Evolutionary conservation across 2,329 filamentous ascomycete genomes (phyloP), one percentile per base, ranked within the genome.

Genomic region (Fusarium protoensiforme): DNA sequence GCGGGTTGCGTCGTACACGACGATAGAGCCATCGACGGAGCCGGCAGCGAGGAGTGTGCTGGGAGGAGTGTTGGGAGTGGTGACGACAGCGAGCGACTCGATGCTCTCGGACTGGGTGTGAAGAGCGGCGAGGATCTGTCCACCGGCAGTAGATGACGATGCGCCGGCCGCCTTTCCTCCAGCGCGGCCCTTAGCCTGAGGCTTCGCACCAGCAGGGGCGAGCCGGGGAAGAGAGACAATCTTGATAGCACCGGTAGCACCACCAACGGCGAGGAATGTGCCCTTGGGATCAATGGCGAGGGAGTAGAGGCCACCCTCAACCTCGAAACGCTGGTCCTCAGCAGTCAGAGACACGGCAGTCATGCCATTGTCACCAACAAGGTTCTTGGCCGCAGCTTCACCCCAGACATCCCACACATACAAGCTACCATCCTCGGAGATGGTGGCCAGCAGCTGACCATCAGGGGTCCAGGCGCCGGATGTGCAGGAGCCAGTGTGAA

Each of bases 331-430:
- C 85, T 97, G 94, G 83, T 99, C 96, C 16, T 90, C 87, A 0
- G 88, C 89, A 2, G 93, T 98, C 53, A 98, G 87, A 1, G 91
- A 91, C 8, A 98, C 90, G 14, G 95, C 91, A 0, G 94, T 89
- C 83, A 87, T 85, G 48, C 88, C 87, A 75, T 89, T 89, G 74
- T 87, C 85, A 64, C 84, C 84, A 57, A 83, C 81, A 10, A 90
- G 79, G 35, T 84, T 84, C 75, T 84, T 84, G 48, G 85, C 92
- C 4, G 92, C 92, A 1, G 93, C 94, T 24, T 91, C 89, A 57
- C 94, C 94, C 84, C 95, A 98, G 16, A 95, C 92, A 79, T 98
- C 96, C 90, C 94, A 98, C 27, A 98, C 95, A 81, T 95, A 96
- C 67, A 99, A 88, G 76, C 92, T 95, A 66, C 91, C 89, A 82